Evolutionary conservation across 1,284 basidiomycete species (phyloP).

Genomic region (Pseudozyma tsukubaensis): DNA sequence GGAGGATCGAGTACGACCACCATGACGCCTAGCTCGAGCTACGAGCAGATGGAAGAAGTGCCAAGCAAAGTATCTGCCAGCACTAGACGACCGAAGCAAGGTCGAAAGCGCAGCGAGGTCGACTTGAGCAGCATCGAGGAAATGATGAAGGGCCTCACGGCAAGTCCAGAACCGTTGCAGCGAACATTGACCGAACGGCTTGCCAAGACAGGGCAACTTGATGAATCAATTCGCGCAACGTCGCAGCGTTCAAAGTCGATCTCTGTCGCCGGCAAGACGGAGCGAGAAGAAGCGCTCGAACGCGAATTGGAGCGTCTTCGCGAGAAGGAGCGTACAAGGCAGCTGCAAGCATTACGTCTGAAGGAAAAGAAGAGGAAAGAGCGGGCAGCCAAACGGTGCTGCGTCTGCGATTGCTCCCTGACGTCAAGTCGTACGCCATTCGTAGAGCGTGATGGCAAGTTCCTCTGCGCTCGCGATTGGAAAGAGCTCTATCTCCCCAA

Average conservation of each 20-base stretch:
- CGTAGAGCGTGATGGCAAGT: constrained; percentile 57
- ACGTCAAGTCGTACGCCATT: constrained; percentile 48
- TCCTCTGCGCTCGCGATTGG: constrained; percentile 57
- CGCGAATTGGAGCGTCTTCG: constrained; percentile 38
- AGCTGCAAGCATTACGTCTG: constrained; percentile 31
- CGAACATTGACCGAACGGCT: constrained; percentile 12
- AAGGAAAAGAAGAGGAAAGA: constrained; percentile 40
- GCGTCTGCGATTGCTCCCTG: constrained; percentile 54
- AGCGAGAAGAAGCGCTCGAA: constrained; percentile 31
- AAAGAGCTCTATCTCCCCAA: constrained; percentile 59
- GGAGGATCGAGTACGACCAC: constrained; percentile 7
- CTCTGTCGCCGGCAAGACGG: constrained; percentile 13
- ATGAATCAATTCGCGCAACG: neutral
- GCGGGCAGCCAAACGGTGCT: constrained; percentile 41
- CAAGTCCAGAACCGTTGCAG: constrained; percentile 26
- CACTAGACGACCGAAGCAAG: constrained; percentile 4
- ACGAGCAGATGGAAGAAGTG: constrained; percentile 31
- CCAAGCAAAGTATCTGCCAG: neutral
- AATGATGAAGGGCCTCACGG: constrained; percentile 49
- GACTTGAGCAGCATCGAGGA: constrained; percentile 54
- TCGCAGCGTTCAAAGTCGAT: constrained; percentile 10
- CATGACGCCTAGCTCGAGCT: constrained; percentile 59
- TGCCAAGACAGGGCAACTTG: neutral
- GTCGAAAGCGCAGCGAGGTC: constrained; percentile 19
- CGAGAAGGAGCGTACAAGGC: constrained; percentile 31